Evolutionary conservation across 192 early-diverging fungal genomes (phyloP), one percentile per base, ranked within the genome.

Genomic region (Coemansia sp.): DNA sequence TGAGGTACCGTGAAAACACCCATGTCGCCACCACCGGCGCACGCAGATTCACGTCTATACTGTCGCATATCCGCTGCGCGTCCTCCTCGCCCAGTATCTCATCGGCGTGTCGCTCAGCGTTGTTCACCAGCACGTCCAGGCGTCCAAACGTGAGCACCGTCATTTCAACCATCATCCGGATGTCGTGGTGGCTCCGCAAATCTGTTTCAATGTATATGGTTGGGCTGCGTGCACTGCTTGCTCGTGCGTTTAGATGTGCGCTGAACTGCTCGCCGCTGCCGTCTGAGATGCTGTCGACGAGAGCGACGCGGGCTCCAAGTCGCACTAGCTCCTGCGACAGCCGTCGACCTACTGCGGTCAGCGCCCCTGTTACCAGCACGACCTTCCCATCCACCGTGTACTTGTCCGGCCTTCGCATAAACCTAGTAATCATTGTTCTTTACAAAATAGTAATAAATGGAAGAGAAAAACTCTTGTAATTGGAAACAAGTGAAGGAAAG

Each of bases 1-100:
- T 16, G 1, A 63, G 16, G 16, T 72, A 67, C 45, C 68, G 39
- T n/a, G 51, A 72, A 68, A 81, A 75, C 55, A 64, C 16, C n/a
- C 78, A 49, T 11, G 63, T 69, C 2, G 66, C 51, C 29, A 75
- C 78, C 23, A 81, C 74, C 0, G 78, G 78, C 37, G 72, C 78
- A 0, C 56, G 59, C 39, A 81, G 43, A 17, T 81, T 75, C 10
- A 81, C 69, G 6, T 72, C 55, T 0, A 81, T 65, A 10, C 56
- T 55, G 9, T 72, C 78, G 27, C 59, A 65, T 2, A 48, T 68
- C 66, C 53, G 53, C 53, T 55, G 53, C 29, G 26, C 53, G 26
- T 55, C 53, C 53, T 55, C 53, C 29, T 81, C 78, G 29, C 59
- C 59, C 4, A 53, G 60, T 25, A 69, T 61, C 17, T 67, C 43